Percentiles rank a stretch among this genome's conserved stretches.
These are phyloP conservation scores for Leccinum uliginosum DNA, from an alignment of 768 basidiomycete genomes.

Conservation along the genomic window DNA sequence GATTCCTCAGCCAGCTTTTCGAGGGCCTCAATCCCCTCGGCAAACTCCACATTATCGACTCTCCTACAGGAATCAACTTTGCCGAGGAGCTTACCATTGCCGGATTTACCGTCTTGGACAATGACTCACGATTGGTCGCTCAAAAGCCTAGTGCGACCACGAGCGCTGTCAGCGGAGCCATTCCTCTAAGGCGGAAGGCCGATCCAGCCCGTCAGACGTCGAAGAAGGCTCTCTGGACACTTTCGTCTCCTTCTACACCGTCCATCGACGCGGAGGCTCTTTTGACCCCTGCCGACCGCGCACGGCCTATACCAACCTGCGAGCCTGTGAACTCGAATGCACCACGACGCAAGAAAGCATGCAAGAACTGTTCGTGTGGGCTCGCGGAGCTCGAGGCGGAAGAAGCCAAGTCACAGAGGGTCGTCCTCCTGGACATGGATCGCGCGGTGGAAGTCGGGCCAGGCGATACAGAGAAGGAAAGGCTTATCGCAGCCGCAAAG, in stretches of 20 bases:
- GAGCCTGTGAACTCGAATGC: constrained; percentile 52
- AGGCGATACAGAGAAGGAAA: constrained; percentile 56
- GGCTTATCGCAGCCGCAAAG: constrained; percentile 60
- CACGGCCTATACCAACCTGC: constrained; percentile 71
- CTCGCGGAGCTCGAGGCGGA: constrained; percentile 89
- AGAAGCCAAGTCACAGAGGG: constrained; percentile 56
- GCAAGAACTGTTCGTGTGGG: constrained; percentile 97
- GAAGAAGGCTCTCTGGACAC: constrained; percentile 87
- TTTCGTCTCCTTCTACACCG: constrained; percentile 65
- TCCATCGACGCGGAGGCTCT: constrained; percentile 80
- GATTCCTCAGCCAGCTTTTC: constrained; percentile 58
- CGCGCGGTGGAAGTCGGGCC: constrained; percentile 58
- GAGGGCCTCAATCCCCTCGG: constrained; percentile 62
- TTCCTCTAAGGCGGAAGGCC: constrained; percentile 51
- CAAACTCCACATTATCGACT: constrained; percentile 60
- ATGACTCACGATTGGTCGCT: constrained; percentile 49
- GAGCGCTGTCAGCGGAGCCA: constrained; percentile 19
- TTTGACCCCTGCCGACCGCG: constrained; percentile 78
- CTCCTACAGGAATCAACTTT: constrained; percentile 41
- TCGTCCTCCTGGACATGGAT: constrained; percentile 63
- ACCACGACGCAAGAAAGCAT: constrained; percentile 82
- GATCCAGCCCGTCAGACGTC: constrained; percentile 58
- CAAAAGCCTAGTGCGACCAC: constrained; percentile 63
- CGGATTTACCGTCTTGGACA: constrained; percentile 60
- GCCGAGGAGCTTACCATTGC: constrained; percentile 57